These are phyloP conservation scores for Talaromyces amestolkiae DNA, from an alignment of 2,329 filamentous ascomycete genomes.

Conservation along the genomic window DNA sequence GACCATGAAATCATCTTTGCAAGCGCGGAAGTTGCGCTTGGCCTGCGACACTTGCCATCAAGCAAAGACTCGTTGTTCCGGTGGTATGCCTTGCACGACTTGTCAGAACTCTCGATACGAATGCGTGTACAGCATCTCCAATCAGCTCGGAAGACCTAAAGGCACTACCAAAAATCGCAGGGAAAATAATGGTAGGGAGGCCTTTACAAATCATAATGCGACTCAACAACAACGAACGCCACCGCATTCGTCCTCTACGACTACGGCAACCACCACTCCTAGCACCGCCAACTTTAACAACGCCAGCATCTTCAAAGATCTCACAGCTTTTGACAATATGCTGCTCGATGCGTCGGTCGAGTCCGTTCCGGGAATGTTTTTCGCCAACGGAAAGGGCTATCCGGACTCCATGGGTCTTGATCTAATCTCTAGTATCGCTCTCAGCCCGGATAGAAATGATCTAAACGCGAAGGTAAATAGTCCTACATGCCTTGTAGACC, in stretches of 20 bases:
- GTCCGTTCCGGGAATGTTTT: background rate
- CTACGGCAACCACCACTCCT: background rate
- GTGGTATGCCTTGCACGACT: conserved; percentile 22
- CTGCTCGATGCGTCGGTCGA: background rate
- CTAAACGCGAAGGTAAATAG: background rate
- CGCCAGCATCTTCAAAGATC: background rate
- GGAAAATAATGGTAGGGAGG: background rate
- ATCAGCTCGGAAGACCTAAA: conserved; percentile 10
- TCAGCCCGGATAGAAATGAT: background rate
- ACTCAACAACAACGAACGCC: background rate
- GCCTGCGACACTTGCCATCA: conserved; percentile 13
- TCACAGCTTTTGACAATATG: background rate
- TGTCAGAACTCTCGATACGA: conserved; percentile 4
- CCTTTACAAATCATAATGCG: background rate
- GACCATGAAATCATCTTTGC: background rate
- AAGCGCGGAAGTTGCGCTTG: conserved; percentile 5
- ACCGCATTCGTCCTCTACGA: background rate
- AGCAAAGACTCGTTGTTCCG: conserved; percentile 21
- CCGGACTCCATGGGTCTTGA: background rate
- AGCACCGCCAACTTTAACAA: background rate
- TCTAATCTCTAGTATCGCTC: background rate
- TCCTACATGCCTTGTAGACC: background rate
- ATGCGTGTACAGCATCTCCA: conserved; percentile 13
- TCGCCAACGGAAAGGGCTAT: background rate
- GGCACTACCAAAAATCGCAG: conserved; percentile 3